phyloP scores from a whole-genome alignment of 805 yeast genomes.

The Torulaspora indica region DNA sequence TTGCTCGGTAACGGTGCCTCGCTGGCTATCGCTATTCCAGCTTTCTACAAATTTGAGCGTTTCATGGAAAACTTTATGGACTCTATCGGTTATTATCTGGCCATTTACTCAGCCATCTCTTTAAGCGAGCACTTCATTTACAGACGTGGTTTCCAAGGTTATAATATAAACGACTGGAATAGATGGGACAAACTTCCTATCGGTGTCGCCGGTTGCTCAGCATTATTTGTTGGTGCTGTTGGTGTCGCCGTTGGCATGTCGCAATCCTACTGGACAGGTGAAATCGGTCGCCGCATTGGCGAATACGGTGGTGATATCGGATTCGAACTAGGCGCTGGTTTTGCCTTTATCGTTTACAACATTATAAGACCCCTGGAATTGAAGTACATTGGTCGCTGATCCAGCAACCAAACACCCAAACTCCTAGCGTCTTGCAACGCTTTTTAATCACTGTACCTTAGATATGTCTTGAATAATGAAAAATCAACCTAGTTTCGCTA shows the following conservation, averaged over 20 bases:
- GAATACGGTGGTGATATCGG: constrained; percentile 59
- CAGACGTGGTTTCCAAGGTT: constrained; percentile 58
- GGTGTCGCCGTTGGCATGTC: constrained; percentile 85
- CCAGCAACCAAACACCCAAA: not conserved
- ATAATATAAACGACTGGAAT: constrained; percentile 57
- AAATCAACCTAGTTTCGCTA: not conserved
- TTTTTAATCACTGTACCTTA: not conserved
- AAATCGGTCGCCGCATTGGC: constrained; percentile 57
- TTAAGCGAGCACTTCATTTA: constrained; percentile 77
- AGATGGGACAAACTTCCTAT: constrained; percentile 58
- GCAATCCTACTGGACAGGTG: constrained; percentile 80
- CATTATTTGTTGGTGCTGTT: constrained; percentile 75
- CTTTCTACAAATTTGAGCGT: constrained; percentile 64
- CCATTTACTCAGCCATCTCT: constrained; percentile 71
- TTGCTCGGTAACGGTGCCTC: constrained; percentile 66
- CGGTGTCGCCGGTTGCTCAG: constrained; percentile 73
- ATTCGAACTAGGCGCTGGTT: constrained; percentile 68
- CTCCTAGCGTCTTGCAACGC: not conserved
- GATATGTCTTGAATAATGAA: not conserved
- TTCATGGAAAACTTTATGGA: constrained; percentile 86
- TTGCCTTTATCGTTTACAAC: constrained; percentile 62
- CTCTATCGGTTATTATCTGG: constrained; percentile 85
- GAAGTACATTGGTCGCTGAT: constrained; percentile 53
- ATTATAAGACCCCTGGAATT: constrained; percentile 60
- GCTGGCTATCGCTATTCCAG: constrained; percentile 85